These are phyloP conservation scores for Suillus luteus DNA, from an alignment of 768 basidiomycete species.

Conservation along the genomic window DNA sequence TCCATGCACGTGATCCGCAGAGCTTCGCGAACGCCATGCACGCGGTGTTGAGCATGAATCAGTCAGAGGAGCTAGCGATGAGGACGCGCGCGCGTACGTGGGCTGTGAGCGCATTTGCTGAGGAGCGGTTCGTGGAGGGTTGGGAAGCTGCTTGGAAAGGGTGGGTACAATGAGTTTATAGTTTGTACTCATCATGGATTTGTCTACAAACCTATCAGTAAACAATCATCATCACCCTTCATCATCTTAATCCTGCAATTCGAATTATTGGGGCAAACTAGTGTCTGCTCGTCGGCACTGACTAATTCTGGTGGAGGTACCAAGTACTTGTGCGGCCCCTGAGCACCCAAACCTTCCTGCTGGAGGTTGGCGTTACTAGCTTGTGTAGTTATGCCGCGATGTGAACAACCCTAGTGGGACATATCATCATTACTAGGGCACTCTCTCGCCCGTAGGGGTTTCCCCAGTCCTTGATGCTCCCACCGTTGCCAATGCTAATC, in stretches of 20 bases:
- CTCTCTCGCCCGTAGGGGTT: too few relatives aligned
- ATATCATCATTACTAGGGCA: too few relatives aligned
- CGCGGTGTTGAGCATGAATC: constrained; percentile 57
- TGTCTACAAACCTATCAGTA: not conserved
- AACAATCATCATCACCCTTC: not conserved
- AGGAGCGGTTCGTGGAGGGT: constrained; percentile 73
- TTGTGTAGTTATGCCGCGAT: too few relatives aligned
- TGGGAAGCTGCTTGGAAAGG: constrained; percentile 67
- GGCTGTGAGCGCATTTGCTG: constrained; percentile 76
- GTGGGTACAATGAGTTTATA: constrained; percentile 21
- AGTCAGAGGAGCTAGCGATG: constrained; percentile 58
- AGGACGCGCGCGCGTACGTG: constrained; percentile 67
- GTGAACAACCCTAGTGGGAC: too few relatives aligned
- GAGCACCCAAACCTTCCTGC: too few relatives aligned
- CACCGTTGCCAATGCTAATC: too few relatives aligned
- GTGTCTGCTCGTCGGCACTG: not conserved
- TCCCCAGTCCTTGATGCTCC: too few relatives aligned
- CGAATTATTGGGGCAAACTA: not conserved
- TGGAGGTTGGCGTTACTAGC: too few relatives aligned
- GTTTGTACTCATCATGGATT: not conserved
- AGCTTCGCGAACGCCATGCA: constrained; percentile 72
- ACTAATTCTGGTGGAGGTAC: not conserved
- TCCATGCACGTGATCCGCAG: constrained; percentile 68
- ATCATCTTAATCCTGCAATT: not conserved
- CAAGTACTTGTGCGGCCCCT: not conserved